Evolutionary conservation across 805 yeast genomes (phyloP), one percentile per base, ranked within the genome.

Genomic region (Nakazawaea ambrosiae): DNA sequence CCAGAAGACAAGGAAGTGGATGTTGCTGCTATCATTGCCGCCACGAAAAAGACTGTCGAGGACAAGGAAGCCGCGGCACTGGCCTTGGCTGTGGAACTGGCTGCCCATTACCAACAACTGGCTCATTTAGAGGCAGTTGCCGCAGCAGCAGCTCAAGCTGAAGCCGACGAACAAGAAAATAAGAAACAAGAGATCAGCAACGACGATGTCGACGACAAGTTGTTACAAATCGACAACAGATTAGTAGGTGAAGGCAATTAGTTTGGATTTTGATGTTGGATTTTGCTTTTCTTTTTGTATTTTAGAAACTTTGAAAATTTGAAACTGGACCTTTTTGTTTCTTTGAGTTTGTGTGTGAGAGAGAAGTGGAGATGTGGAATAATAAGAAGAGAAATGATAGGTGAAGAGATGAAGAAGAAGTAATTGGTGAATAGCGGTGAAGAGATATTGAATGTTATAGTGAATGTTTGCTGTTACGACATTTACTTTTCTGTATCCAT

Each of bases 1-100:
- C 38, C 37, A 7, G 37, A 38, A 15, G 42, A 34, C 22, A 34
- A 39, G 19, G 42, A 39, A 12, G 39, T 34, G 16, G 42, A 39
- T 22, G 34, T 39, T 22, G 42, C 42, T 18, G 42, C 42, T 16
- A 39, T 39, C n/a, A 39, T 39, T 17, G 39, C 38, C 10, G 42
- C 38, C n/a, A 39, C 42, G 3, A 39, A 39, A 31, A 34, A 34
- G 25, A 39, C 31, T 1, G 42, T 39, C 15, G 42, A 39, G 27
- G 36, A 34, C 18, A 34, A 39, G 26, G 42, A 34, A 18, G 31
- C 31, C 4, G 39, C 31, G 3, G 36, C 35, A 20, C 35, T 30
- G 34, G 37, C 37, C 5, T 11, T 26, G 12, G 35, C 34, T 16
- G 34, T 30, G 11, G 34, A 24, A 12, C 32, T 25, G 25, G 39